phyloP scores from a whole-genome alignment of 1,139 yeast species.

The Diutina mesorugosa region DNA sequence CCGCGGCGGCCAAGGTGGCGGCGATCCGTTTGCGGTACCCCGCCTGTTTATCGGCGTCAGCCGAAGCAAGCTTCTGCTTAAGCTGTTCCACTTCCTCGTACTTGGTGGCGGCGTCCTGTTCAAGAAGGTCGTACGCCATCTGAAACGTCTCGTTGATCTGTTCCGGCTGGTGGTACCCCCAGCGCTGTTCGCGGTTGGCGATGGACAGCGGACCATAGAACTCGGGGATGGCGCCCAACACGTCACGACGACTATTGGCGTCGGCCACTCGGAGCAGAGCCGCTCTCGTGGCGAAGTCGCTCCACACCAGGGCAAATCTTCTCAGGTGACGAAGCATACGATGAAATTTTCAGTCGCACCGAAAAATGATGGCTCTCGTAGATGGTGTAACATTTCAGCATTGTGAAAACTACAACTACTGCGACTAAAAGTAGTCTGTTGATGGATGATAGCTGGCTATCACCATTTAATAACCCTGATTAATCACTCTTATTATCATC shows the following conservation, averaged over 20 bases:
- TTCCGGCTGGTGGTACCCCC: conserved; percentile 48
- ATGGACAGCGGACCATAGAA: conserved; percentile 20
- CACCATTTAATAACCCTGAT: too few species aligned
- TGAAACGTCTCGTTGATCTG: conserved; percentile 65
- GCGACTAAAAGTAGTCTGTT: too few species aligned
- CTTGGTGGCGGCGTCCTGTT: conserved; percentile 24
- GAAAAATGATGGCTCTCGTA: background rate
- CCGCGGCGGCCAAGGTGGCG: conserved; percentile 30
- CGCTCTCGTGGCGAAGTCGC: conserved; percentile 30
- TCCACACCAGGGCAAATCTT: conserved; percentile 20
- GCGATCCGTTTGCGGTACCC: conserved; percentile 6
- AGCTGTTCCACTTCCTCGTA: conserved; percentile 9
- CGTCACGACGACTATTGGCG: conserved; percentile 15
- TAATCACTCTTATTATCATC: too few species aligned
- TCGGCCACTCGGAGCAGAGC: conserved; percentile 22
- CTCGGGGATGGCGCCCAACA: conserved; percentile 23
- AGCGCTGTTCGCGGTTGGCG: conserved; percentile 9
- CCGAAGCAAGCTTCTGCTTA: conserved; percentile 4
- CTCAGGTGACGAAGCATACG: background rate
- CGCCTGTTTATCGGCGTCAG: conserved; percentile 1
- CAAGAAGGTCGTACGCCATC: conserved; percentile 48
- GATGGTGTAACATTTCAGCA: too few species aligned
- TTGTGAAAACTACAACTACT: too few species aligned
- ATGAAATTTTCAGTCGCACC: background rate
- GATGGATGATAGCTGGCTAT: too few species aligned